phyloP scores from a whole-genome alignment of 495 filamentous ascomycete species.

The Baudoinia panamericana region DNA sequence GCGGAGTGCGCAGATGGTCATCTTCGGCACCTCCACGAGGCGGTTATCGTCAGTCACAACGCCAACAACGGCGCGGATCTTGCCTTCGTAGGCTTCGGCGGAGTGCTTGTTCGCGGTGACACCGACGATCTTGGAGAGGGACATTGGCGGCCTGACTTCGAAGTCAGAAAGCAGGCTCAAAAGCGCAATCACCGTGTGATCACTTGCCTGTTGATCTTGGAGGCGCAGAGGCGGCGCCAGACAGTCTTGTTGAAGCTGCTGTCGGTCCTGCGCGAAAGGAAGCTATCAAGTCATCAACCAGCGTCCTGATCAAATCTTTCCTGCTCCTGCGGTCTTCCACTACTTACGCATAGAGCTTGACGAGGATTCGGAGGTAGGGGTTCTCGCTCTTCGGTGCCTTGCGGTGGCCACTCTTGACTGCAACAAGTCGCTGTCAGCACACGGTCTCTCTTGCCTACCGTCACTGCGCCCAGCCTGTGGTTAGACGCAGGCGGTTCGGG shows the following conservation, averaged over 20 bases:
- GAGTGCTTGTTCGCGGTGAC: slow-evolving; percentile 46
- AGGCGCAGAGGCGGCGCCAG: slow-evolving; percentile 66
- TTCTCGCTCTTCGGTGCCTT: slow-evolving; percentile 97
- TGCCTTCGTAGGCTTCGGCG: slow-evolving; percentile 57
- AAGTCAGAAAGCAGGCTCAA: slow-evolving; percentile 25
- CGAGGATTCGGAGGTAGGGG: slow-evolving; percentile 68
- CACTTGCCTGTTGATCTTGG: slow-evolving; percentile 13
- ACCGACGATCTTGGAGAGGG: slow-evolving; percentile 72
- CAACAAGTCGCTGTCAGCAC: slow-evolving; percentile 1
- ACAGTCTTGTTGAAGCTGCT: slow-evolving; percentile 93
- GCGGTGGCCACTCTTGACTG: slow-evolving; percentile 49
- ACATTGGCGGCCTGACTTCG: slow-evolving; percentile 87
- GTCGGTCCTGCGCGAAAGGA: no score
- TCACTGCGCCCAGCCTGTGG: neutral
- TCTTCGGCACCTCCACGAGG: slow-evolving; percentile 74
- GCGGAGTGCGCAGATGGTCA: slow-evolving; percentile 79
- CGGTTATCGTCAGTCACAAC: slow-evolving; percentile 96
- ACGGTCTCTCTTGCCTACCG: neutral
- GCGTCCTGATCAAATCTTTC: no score
- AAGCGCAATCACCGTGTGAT: slow-evolving; percentile 2
- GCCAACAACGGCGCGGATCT: slow-evolving; percentile 84
- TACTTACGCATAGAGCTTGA: slow-evolving; percentile 81
- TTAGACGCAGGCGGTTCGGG: neutral
- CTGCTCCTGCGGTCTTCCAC: neutral
- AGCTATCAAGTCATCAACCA: no score